Conservation (phyloP, 805 yeast genomes). For the Wickerhamiella brachini region DNA sequence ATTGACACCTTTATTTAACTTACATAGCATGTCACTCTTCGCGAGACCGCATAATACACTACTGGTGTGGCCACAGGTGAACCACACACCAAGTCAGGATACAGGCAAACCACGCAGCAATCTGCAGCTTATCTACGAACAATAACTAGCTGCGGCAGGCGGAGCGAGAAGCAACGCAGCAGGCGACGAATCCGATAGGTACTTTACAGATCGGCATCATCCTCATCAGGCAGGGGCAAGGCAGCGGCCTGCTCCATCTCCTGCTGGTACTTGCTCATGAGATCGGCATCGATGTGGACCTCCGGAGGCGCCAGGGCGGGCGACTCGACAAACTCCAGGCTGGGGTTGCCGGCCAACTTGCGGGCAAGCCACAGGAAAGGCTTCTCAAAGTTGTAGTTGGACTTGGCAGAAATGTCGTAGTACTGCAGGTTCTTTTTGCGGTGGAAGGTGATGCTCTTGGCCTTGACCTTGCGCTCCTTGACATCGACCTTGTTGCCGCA, state of each 20-base stretch:
- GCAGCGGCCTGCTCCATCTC: slow-evolving; percentile 99
- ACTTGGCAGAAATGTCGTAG: slow-evolving; percentile 98
- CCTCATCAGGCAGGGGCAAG: slow-evolving; percentile 99
- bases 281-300: slow-evolving; percentile 89
- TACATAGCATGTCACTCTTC: not conserved
- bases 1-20: not conserved
- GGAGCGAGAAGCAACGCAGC: not conserved
- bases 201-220: slow-evolving; percentile 90
- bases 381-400: slow-evolving; percentile 98
- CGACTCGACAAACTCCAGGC: slow-evolving; percentile 95
- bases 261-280: slow-evolving; percentile 97
- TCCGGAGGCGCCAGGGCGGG: slow-evolving; percentile 99
- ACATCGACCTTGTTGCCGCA: slow-evolving; percentile 99
- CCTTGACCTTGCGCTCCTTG: slow-evolving; percentile 99
- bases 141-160: not conserved
- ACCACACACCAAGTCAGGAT: too few relatives aligned
- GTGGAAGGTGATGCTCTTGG: slow-evolving; percentile 99
- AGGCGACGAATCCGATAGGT: not conserved
- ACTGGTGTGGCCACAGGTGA: too few relatives aligned
- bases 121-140: not conserved
- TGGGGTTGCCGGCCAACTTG: slow-evolving; percentile 96
- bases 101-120: too few relatives aligned
- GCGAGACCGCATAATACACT: too few relatives aligned
- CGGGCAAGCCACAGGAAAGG: slow-evolving; percentile 99
- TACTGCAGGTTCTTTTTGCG: slow-evolving; percentile 99